These are phyloP conservation scores for Ormosia semicastrata DNA, from an alignment of 306 rosid species.

Conservation along the genomic window DNA sequence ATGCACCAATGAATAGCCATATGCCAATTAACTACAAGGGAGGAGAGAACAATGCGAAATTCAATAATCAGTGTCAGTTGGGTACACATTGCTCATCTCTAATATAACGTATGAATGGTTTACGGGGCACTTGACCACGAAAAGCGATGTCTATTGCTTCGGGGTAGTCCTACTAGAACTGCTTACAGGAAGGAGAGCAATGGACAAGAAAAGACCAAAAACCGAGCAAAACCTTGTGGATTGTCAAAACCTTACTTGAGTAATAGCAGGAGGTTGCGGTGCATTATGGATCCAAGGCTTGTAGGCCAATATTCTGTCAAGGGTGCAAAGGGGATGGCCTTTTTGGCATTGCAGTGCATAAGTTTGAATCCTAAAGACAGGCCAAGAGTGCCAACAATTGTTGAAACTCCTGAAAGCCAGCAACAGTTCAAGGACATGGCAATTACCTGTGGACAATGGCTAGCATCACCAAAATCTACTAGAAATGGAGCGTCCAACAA, in stretches of 20 bases:
- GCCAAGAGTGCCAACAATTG: conserved; percentile 71
- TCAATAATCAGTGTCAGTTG: not conserved
- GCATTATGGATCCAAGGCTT: conserved; percentile 78
- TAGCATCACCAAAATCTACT: conserved; percentile 51
- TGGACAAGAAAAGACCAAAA: conserved; percentile 73
- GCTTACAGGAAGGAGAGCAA: conserved; percentile 83
- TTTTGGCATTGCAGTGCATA: conserved; percentile 66
- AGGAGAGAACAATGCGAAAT: not conserved
- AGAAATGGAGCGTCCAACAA: conserved; percentile 59
- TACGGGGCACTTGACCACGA: conserved; percentile 88
- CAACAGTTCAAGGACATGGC: conserved; percentile 90
- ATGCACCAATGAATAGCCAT: not conserved
- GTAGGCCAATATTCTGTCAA: conserved; percentile 87
- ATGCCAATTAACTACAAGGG: not conserved
- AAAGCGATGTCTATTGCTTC: conserved; percentile 82
- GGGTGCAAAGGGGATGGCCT: conserved; percentile 77
- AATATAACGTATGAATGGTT: not conserved
- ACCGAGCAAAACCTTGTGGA: conserved; percentile 83
- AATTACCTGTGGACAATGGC: conserved; percentile 79
- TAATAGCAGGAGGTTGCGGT: conserved; percentile 60
- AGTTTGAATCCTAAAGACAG: conserved; percentile 86
- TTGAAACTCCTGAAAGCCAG: conserved; percentile 72
- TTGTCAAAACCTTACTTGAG: conserved; percentile 79
- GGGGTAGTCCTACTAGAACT: conserved; percentile 88
- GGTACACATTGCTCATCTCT: not conserved